Conservation (phyloP, 1,139 yeast genomes). For the Suhomyces guaymorum region DNA sequence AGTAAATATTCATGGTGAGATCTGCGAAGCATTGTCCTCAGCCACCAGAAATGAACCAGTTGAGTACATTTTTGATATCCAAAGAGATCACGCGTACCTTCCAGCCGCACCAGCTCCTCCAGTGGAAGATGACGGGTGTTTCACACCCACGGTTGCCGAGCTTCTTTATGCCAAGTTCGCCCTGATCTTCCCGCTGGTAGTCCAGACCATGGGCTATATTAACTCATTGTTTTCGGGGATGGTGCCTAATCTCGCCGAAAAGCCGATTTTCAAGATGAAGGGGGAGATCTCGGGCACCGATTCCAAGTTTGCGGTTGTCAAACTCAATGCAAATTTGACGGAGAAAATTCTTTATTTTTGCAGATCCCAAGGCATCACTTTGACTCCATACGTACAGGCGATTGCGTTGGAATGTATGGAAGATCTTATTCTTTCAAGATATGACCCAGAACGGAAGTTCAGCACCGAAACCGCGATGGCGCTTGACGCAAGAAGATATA, state of each 20-base stretch:
- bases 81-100: constrained; percentile 2
- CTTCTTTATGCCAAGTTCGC: background rate
- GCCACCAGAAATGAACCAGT: constrained; percentile 2
- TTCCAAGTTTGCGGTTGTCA: constrained; percentile 11
- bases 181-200: background rate
- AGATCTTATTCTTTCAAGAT: constrained; percentile 1
- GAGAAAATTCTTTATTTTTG: constrained; percentile 8
- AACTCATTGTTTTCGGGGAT: too few species aligned
- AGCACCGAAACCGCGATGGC: constrained; percentile 15
- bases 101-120: constrained; percentile 1
- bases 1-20: constrained; percentile 14
- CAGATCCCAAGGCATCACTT: constrained; percentile 8
- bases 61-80: constrained; percentile 5
- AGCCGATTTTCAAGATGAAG: constrained; percentile 5
- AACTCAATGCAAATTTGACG: constrained; percentile 8
- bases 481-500: constrained; percentile 14
- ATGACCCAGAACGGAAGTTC: constrained; percentile 4
- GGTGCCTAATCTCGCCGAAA: too few species aligned
- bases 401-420: constrained; percentile 13
- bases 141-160: constrained; percentile 1
- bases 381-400: constrained; percentile 15
- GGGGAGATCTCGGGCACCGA: constrained; percentile 1
- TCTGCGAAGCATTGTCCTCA: constrained; percentile 11
- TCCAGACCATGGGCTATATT: too few species aligned
- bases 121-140: background rate